These are phyloP conservation scores for Tubosaeta sp. DNA, from an alignment of 768 basidiomycete species.

Conservation along the genomic window DNA sequence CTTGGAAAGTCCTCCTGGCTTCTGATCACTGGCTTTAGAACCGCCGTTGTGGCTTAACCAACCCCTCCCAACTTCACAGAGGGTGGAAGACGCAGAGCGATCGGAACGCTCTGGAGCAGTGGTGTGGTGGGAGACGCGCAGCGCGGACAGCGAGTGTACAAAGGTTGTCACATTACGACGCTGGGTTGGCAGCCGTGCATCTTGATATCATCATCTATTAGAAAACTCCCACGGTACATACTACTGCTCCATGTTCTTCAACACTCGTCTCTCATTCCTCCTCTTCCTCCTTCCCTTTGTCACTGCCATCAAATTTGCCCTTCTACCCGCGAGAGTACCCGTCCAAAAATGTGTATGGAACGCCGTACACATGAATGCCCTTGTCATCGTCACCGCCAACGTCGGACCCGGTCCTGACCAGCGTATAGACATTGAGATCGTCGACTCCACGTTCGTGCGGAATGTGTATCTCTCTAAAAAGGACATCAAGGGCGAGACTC, in stretches of 20 bases:
- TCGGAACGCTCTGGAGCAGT: no score
- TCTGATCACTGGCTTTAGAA: no score
- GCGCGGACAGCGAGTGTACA: no score
- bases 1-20: no score
- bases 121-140: no score
- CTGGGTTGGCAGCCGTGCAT: no score
- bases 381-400: slow-evolving; percentile 96
- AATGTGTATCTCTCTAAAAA: slow-evolving; percentile 91
- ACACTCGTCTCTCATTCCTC: slow-evolving; percentile 10
- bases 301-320: slow-evolving; percentile 79
- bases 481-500: slow-evolving; percentile 84
- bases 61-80: no score
- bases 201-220: no score
- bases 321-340: slow-evolving; percentile 71
- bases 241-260: background rate
- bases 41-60: no score
- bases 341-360: slow-evolving; percentile 93
- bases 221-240: no score
- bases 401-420: slow-evolving; percentile 72
- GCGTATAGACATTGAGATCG: slow-evolving; percentile 89
- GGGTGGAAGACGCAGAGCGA: no score
- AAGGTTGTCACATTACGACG: no score
- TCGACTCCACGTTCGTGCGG: slow-evolving; percentile 78
- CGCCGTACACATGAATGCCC: slow-evolving; percentile 74
- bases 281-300: slow-evolving; percentile 28